Base-by-base conservation (phyloP, 768 basidiomycete species). In the Royoungia palumana region DNA sequence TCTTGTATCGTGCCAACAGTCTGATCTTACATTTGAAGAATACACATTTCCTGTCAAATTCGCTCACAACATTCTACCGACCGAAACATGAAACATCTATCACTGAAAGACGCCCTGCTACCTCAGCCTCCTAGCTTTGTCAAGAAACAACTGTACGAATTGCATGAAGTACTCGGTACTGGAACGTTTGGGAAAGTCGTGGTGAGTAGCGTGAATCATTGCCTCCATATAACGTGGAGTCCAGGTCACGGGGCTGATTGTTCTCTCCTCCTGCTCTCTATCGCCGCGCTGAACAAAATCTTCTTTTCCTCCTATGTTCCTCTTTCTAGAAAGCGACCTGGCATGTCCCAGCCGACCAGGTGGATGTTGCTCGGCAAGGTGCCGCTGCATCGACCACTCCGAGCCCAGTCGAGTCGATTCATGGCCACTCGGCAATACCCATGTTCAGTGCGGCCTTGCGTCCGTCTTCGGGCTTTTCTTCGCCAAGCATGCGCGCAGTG, bases 111-210 rank as follows among this genome's bases (percentile, higher is more conserved):
- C 49, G 75, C 78, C 10, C 66, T 95, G 19, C 75, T 94, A 4
- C 82, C 85, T 0, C 92, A 95, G 60, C 94, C 94, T 0, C 76
- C 88, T 0, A 91, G 88, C 47, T 94, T 89, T 64, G 69, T 65
- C 54, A 94, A 94, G 78, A 96, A 95, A 76, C 89, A 87, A 67
- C 63, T 74, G 20, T 91, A 92, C 58, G 84, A 85, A 51, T 70
- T 87, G 1, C 81, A 87, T 50, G 77, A 85, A 24, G 74, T 82
- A 5, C 73, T 94, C 5, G 94, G 94, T 5, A 76, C 77, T 13
- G 94, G 94, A 4, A 84, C 91, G 0, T 96, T 95, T 69, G 94
- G 94, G 21, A 90, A 91, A 64, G 95, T 97, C 41, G 76, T 92
- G 66, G 87, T 89, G 60, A 71, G 72, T 71, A 16, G 37, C 46